Base-by-base conservation (phyloP, 768 basidiomycete genomes). In the Tulasnella sp. region DNA sequence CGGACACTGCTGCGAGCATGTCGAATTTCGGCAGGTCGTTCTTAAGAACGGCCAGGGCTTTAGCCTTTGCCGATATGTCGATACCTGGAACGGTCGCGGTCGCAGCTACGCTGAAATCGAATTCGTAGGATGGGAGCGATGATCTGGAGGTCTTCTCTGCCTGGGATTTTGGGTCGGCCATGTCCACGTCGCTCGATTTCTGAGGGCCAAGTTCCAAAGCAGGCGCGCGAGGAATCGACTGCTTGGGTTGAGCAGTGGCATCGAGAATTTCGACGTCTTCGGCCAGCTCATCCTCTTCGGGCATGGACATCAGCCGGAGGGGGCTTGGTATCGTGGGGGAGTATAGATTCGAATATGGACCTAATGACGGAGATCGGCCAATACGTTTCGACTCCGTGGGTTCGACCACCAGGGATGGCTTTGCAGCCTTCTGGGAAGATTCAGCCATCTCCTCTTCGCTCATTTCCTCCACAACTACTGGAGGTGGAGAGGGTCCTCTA, bases 231-330 rank as follows among this genome's bases (percentile, higher is more conserved):
- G 31, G 58, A 64, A 49, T 49, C 49, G 58, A 64, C 25, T 64
- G 58, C 25, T 34, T 64, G 14, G 38, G 36, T 15, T 74, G 36
- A n/a, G 67, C n/a, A 22, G 45, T 54, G 12, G 38, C 73, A 54
- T 64, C 54, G 38, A 25, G 42, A n/a, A 67, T 74, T 12, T 74
- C 49, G 52, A 37, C 37, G 36, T 74, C 73, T 25, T 37, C 73
- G 1, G 14, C 49, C 9, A 36, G 54, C 36, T 74, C 73, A 38
- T 64, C 73, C 54, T 34, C 45, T 34, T 74, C 73, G 29, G 75
- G 75, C 75, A 76, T 76, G 22, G 75, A 76, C 67, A 76, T 67
- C 11, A 76, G 40, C 37, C 75, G 69, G 29, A 76, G 42, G 40
- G 75, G 75, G 68, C 75, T 76, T 5, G 75, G 75, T 25, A 76